Evolutionary conservation across 129 eudicot species (phyloP).

Genomic region (Chrysanthemum lavandulifolium): DNA sequence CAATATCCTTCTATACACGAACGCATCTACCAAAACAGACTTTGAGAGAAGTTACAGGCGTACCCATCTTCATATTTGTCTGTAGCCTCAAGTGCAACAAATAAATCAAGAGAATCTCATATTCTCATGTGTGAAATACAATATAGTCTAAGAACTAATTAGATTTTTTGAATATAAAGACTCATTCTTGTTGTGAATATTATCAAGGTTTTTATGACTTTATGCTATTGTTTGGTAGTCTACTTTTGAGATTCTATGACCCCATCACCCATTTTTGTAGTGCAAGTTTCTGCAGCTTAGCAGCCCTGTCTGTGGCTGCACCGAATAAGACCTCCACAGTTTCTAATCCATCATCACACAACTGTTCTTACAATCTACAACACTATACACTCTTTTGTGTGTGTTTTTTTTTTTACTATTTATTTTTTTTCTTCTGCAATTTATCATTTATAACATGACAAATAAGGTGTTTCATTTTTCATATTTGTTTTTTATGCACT

Average conservation of each 20-base stretch:
- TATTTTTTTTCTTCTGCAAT: neutral
- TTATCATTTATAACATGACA: neutral
- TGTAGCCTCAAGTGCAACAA: too few relatives aligned
- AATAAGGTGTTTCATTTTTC: neutral
- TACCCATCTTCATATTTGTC: too few relatives aligned
- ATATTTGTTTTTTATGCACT: slow-evolving; percentile 6
- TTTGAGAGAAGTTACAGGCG: too few relatives aligned
- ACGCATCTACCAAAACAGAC: too few relatives aligned
- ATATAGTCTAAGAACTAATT: too few relatives aligned
- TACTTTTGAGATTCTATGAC: slow-evolving; percentile 38
- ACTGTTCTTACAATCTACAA: slow-evolving; percentile 27
- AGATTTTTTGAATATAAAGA: neutral
- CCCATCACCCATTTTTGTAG: slow-evolving; percentile 30
- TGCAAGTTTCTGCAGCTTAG: slow-evolving; percentile 34
- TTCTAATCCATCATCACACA: slow-evolving; percentile 27
- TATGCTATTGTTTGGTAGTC: slow-evolving; percentile 40
- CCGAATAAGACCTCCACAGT: slow-evolving; percentile 37
- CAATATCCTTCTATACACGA: too few relatives aligned
- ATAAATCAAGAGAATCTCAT: too few relatives aligned
- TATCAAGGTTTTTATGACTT: slow-evolving; percentile 20
- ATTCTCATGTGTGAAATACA: too few relatives aligned
- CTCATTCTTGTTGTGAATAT: neutral
- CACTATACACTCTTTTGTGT: neutral
- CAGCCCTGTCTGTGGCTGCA: slow-evolving; percentile 24
- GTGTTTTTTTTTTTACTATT: neutral